These are phyloP conservation scores for Mimosa pudica DNA, from an alignment of 306 rosid species.

Conservation along the genomic window DNA sequence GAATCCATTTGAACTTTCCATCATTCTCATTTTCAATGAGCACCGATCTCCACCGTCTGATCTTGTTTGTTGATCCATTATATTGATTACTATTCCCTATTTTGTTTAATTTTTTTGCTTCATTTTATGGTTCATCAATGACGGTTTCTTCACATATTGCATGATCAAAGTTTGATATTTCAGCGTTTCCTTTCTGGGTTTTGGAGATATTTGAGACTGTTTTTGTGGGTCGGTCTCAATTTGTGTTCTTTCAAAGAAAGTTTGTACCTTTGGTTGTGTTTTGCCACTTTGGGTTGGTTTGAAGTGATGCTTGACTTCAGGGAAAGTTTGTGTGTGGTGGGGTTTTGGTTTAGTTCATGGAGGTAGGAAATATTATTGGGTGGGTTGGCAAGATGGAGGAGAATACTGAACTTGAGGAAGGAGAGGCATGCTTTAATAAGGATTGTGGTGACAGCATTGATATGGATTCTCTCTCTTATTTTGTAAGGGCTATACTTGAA, in stretches of 20 bases:
- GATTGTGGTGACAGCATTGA: conserved; percentile 53
- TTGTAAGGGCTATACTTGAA: conserved; percentile 67
- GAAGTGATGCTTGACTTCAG: conserved; percentile 80
- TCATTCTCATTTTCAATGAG: conserved; percentile 40
- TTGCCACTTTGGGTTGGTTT: conserved; percentile 32
- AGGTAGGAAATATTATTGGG: conserved; percentile 39
- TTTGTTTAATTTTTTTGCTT: conserved; percentile 39
- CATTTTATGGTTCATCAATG: conserved; percentile 45
- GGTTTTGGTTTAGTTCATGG: conserved; percentile 51
- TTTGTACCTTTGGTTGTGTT: background rate
- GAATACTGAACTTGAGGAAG: conserved; percentile 72
- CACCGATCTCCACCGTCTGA: conserved; percentile 44
- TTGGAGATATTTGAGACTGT: conserved; percentile 36
- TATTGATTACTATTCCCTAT: background rate
- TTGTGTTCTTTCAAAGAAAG: background rate
- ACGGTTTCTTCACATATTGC: conserved; percentile 30
- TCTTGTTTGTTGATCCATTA: conserved; percentile 22
- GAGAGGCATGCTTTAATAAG: conserved; percentile 67
- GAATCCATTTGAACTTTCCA: conserved; percentile 54
- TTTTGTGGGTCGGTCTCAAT: conserved; percentile 45
- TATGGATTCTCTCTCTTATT: conserved; percentile 68
- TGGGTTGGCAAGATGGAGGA: conserved; percentile 53
- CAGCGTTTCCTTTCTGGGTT: conserved; percentile 45
- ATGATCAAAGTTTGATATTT: conserved; percentile 36
- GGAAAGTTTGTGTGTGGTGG: conserved; percentile 50